phyloP scores from a whole-genome alignment of 2,329 filamentous ascomycete genomes.

The Sporothrix inflata region DNA sequence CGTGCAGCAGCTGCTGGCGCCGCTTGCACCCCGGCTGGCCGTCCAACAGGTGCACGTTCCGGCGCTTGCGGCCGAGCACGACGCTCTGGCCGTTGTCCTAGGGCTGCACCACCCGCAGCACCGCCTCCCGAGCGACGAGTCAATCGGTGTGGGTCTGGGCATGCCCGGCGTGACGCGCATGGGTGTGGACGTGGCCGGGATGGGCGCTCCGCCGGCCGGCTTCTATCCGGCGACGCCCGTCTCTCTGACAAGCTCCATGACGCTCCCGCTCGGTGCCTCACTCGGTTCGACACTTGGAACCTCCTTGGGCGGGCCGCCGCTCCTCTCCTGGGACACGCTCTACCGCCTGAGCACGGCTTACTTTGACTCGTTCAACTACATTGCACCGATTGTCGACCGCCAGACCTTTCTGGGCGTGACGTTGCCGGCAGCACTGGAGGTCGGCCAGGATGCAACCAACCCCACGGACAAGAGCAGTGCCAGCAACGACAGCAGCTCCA shows the following conservation, averaged over 20 bases:
- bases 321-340: conserved; percentile 54
- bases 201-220: neutral
- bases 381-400: conserved; percentile 63
- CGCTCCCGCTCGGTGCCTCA: neutral
- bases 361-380: conserved; percentile 62
- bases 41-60: conserved; percentile 33
- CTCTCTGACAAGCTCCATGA: neutral
- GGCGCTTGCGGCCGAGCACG: conserved; percentile 40
- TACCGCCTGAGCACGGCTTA: conserved; percentile 56
- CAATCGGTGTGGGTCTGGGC: conserved; percentile 4
- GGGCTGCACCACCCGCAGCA: conserved; percentile 37
- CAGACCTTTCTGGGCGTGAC: conserved; percentile 55
- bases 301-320: conserved; percentile 23
- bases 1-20: conserved; percentile 47
- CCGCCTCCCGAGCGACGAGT: conserved; percentile 29
- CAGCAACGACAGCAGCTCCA: conserved; percentile 54
- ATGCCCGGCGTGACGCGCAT: conserved; percentile 4
- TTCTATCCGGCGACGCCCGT: neutral
- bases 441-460: neutral
- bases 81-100: conserved; percentile 44
- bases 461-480: conserved; percentile 35
- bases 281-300: neutral
- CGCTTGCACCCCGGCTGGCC: conserved; percentile 37
- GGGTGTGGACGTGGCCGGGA: neutral
- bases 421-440: conserved; percentile 48